Percentiles rank a stretch among this genome's conserved stretches.
Evolutionary conservation across 495 filamentous ascomycete genomes (phyloP).

Genomic region (Gamarada debralockiae): DNA sequence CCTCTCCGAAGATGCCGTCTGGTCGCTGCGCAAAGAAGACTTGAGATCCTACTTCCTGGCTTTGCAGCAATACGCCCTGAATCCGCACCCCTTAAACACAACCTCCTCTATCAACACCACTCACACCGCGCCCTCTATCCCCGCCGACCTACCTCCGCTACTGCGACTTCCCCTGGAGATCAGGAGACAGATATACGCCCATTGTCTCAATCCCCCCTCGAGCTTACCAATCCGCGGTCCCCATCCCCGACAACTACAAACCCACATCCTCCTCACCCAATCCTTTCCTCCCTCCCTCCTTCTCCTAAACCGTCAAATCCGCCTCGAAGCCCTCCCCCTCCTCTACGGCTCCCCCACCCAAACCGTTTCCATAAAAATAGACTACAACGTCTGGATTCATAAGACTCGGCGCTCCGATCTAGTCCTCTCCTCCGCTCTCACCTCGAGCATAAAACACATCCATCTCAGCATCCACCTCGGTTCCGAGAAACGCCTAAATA

Average conservation of each 20-base stretch:
- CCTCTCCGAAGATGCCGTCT: constrained; percentile 14
- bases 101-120: not conserved
- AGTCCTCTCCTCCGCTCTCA: constrained; percentile 6
- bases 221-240: constrained; percentile 13
- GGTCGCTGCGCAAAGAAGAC: constrained; percentile 13
- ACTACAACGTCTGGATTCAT: constrained; percentile 21
- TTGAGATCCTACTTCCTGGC: constrained; percentile 17
- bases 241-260: constrained; percentile 19
- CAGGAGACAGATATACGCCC: constrained; percentile 17
- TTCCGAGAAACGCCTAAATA: constrained; percentile 10
- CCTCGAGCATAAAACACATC: constrained; percentile 11
- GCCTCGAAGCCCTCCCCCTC: constrained; percentile 15
- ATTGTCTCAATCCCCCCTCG: constrained; percentile 7
- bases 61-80: constrained; percentile 12
- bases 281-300: constrained; percentile 9
- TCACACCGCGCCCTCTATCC: not conserved
- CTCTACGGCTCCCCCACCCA: constrained; percentile 15
- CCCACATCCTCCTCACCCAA: constrained; percentile 11
- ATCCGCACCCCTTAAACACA: constrained; percentile 8
- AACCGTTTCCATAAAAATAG: constrained; percentile 10
- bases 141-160: constrained; percentile 2
- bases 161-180: constrained; percentile 23
- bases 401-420: constrained; percentile 12
- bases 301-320: constrained; percentile 19
- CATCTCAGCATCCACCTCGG: constrained; percentile 14